These are phyloP conservation scores for Aquanectria penicillioides DNA, from an alignment of 2,329 filamentous ascomycete species.

Conservation along the genomic window DNA sequence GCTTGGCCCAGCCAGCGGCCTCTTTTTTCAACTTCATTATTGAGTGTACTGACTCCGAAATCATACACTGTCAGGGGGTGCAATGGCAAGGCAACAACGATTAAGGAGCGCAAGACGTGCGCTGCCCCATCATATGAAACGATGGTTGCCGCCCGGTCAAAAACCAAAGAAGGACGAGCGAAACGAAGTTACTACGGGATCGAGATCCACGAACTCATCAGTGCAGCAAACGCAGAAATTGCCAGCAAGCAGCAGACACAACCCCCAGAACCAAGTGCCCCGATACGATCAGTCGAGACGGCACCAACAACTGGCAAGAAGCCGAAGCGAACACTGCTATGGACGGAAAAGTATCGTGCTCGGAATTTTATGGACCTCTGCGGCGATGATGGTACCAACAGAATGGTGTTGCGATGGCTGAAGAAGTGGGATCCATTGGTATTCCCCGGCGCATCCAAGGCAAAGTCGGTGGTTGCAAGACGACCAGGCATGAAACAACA, in stretches of 20 bases:
- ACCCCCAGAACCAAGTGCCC: conserved; percentile 42
- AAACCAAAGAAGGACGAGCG: conserved; percentile 73
- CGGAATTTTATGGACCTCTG: conserved; percentile 91
- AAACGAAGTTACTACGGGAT: conserved; percentile 89
- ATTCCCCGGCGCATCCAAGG: conserved; percentile 79
- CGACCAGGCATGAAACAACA: conserved; percentile 55
- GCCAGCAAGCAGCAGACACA: conserved; percentile 47
- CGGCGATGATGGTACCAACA: conserved; percentile 93
- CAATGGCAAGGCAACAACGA: conserved; percentile 64
- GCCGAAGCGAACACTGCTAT: conserved; percentile 70
- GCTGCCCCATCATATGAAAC: conserved; percentile 68
- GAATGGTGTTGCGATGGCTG: conserved; percentile 89
- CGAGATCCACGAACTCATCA: conserved; percentile 85
- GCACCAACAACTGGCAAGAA: conserved; percentile 46
- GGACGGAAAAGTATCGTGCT: conserved; percentile 98
- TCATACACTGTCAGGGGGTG: conserved; percentile 62
- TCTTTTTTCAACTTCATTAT: conserved; percentile 42
- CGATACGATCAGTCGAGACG: conserved; percentile 57
- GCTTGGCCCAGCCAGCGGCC: conserved; percentile 35
- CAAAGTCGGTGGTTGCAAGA: conserved; percentile 58
- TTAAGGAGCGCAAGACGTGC: conserved; percentile 63
- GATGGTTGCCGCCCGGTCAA: conserved; percentile 74
- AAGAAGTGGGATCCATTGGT: conserved; percentile 95
- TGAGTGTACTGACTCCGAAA: conserved; percentile 38
- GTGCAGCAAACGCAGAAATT: conserved; percentile 72